Evolutionary conservation across 2,329 filamentous ascomycete species (phyloP).

Genomic region (Diplodia intermedia): DNA sequence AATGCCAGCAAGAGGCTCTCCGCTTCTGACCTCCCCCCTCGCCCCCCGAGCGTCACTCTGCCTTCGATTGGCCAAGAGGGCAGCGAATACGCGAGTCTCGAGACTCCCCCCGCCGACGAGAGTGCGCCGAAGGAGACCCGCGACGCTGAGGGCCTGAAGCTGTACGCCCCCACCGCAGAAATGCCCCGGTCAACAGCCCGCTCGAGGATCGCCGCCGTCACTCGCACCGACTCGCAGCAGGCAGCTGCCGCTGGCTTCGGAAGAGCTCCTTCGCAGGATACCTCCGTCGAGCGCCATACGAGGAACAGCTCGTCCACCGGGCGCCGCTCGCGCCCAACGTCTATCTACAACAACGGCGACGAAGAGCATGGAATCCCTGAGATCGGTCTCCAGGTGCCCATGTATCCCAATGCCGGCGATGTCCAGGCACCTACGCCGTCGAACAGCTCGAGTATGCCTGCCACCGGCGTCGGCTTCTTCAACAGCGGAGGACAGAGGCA

Average conservation of each 20-base stretch:
- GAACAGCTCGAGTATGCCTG: constrained; percentile 55
- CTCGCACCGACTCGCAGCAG: constrained; percentile 86
- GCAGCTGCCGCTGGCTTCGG: constrained; percentile 87
- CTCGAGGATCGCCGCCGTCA: constrained; percentile 81
- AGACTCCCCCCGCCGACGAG: constrained; percentile 44
- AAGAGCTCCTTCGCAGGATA: constrained; percentile 52
- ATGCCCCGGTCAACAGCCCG: constrained; percentile 82
- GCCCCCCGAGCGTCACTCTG: constrained; percentile 78
- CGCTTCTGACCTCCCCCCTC: constrained; percentile 56
- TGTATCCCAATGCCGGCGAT: constrained; percentile 91
- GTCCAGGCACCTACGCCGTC: constrained; percentile 92
- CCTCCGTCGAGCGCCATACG: constrained; percentile 29
- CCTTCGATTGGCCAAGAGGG: constrained; percentile 91
- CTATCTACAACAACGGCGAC: constrained; percentile 60
- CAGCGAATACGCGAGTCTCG: constrained; percentile 70
- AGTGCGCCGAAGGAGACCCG: constrained; percentile 73
- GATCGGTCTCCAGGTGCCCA: constrained; percentile 89
- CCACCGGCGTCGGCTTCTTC: constrained; percentile 60
- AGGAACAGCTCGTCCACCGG: constrained; percentile 43
- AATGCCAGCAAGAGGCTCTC: constrained; percentile 40
- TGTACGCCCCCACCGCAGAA: constrained; percentile 88
- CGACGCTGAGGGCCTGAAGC: constrained; percentile 79
- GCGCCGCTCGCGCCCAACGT: constrained; percentile 57
- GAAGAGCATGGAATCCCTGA: constrained; percentile 90
- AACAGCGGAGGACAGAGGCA: constrained; percentile 65